Evolutionary conservation across 2,329 filamentous ascomycete genomes (phyloP), one percentile per base, ranked within the genome.

Genomic region (Microcera coccophila): DNA sequence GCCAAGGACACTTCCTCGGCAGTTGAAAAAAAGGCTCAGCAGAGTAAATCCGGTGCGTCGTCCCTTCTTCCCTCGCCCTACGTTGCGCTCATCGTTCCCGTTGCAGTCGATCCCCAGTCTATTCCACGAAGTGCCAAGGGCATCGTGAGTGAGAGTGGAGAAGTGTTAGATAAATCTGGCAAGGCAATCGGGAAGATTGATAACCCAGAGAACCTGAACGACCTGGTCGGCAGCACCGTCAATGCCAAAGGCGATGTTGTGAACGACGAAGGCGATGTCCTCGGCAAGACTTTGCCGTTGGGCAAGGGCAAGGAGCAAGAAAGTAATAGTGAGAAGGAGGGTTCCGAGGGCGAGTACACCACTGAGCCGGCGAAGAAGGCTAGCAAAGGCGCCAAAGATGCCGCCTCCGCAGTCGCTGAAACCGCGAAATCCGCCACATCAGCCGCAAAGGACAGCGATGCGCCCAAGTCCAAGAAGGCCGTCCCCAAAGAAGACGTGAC

Each of bases 141-240:
- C 26, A 61, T 67, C 37, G 71, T 74, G 39, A 70, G 67, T 55
- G 67, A 72, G 45, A 53, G 60, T 17, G 72, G 72, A 14, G 69
- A 73, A 14, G 67, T 74, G 15, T 58, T 74, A 28, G 70, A 74
- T 43, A 59, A 68, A 10, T 54, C 66, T 10, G 72, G 70, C 39
- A 70, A 72, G 39, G 62, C 59, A 8, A 55, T 74, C 32, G 71
- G 71, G 41, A 69, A 60, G 46, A 60, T 74, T 42, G 60, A 62
- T 39, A 65, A 69, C 32, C 64, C 67, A 17, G 47, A 59, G 38
- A 64, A 73, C 33, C 51, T 66, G 21, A 61, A 66, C 39, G 64
- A 70, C 8, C 60, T 74, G 10, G 58, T 63, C 29, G 72, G 71
- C 28, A 70, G 65, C 50, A 62, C 64, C 28, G 66, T 69, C 24